Base-by-base conservation (phyloP, 306 rosid genomes). In the Corylus avellana region DNA sequence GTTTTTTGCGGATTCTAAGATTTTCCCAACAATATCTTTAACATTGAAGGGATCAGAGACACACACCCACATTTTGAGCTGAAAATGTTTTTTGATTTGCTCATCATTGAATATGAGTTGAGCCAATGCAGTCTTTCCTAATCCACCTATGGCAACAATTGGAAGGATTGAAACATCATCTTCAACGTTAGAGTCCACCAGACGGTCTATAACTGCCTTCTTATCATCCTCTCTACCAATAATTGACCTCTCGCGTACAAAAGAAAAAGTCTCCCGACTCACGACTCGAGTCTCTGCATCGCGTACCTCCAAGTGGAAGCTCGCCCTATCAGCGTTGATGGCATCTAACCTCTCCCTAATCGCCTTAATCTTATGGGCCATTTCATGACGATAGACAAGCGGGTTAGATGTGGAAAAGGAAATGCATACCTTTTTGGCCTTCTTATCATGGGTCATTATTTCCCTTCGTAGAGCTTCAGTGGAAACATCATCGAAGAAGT, bases 101-200 rank as follows among this genome's bases (percentile, higher is more conserved):
- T 53, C n/a, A 39, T 74, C 51, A 4, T 54, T 53, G 10, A 53
- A 74, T 7, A 63, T 10, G 3, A 74, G 22, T 44, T 70, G 74
- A 74, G 75, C 75, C 54, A 80, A 58, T 4, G 79, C 1, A 14
- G 83, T 80, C 72, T 80, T 80, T 49, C 83, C 79, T 14, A 66
- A 37, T 64, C 83, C 79, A 8, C 78, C 75, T 12, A 53, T 12
- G 7, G 79, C 83, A 64, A 80, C 39, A 1, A 80, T 66, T 1
- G 83, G 71, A 64, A 74, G 74, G 14, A 80, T 35, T 1, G 64
- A 18, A 53, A 77, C 63, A 8, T 32, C 12, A 0, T 74, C 39
- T 1, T 54, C 9, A 32, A 42, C 4, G 12, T 6, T 16, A 12
- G 59, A 37, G 17, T 54, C 16, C n/a, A 74, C 6, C 11, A 80